phyloP scores from a whole-genome alignment of 257 asterid species.

The Lavandula angustifolia region DNA sequence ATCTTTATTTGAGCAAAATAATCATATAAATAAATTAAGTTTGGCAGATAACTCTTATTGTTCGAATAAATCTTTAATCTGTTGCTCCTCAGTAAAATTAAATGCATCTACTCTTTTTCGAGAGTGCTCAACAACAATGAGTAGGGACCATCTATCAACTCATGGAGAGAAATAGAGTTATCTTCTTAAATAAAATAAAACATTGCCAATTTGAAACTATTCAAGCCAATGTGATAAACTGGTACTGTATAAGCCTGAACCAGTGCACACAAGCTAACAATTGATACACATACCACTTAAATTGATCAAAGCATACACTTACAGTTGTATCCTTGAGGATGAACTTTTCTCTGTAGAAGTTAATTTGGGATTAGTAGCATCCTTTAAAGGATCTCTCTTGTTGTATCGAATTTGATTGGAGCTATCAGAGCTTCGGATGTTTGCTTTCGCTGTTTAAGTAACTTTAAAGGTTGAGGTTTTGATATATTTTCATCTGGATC shows the following conservation, averaged over 20 bases:
- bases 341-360: constrained; percentile 39
- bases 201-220: not conserved
- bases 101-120: constrained; percentile 75
- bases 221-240: constrained; percentile 1
- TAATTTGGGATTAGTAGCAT: constrained; percentile 31
- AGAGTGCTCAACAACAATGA: constrained; percentile 53
- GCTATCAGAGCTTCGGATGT: constrained; percentile 37
- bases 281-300: constrained; percentile 13
- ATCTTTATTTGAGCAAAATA: constrained; percentile 19
- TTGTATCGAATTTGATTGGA: constrained; percentile 32
- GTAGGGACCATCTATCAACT: constrained; percentile 21
- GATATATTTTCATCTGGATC: constrained; percentile 57
- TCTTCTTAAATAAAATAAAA: constrained; percentile 12
- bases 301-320: constrained; percentile 41
- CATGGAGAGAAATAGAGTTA: not conserved
- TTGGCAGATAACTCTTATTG: constrained; percentile 59
- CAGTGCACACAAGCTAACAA: constrained; percentile 15
- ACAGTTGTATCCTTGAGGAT: constrained; percentile 57
- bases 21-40: constrained; percentile 15
- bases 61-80: constrained; percentile 71
- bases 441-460: constrained; percentile 56
- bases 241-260: constrained; percentile 13
- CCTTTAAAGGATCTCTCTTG: constrained; percentile 32
- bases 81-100: constrained; percentile 75
- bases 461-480: constrained; percentile 48